A percentile compares a stretch with the other conserved stretches of the same genome.
These are phyloP conservation scores for Castanea mollissima DNA, from an alignment of 306 rosid genomes.

Conservation along the genomic window DNA sequence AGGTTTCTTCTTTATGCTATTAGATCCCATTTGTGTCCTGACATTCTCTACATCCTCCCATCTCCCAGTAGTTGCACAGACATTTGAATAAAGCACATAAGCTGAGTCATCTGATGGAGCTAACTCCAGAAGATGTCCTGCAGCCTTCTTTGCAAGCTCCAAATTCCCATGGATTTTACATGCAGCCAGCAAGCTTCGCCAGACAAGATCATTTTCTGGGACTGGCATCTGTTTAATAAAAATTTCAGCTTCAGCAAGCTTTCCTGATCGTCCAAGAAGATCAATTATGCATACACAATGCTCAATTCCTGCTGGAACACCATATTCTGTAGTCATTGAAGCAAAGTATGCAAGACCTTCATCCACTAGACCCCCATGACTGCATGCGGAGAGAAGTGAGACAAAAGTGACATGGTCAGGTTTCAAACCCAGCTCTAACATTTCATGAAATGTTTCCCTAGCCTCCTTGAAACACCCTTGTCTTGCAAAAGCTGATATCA, in stretches of 20 bases:
- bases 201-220: conserved; percentile 65
- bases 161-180: conserved; percentile 76
- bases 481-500: conserved; percentile 82
- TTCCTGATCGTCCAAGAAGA: conserved; percentile 94
- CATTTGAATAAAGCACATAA: conserved; percentile 81
- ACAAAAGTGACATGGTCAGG: conserved; percentile 93
- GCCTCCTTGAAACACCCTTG: conserved; percentile 74
- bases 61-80: conserved; percentile 69
- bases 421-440: conserved; percentile 59
- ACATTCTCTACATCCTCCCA: conserved; percentile 87
- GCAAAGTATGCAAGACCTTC: conserved; percentile 80
- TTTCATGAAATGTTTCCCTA: conserved; percentile 65
- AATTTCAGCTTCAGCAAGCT: conserved; percentile 73
- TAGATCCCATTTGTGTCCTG: conserved; percentile 64
- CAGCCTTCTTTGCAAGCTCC: conserved; percentile 75
- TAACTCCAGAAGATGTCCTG: conserved; percentile 58
- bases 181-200: conserved; percentile 87
- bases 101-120: conserved; percentile 86
- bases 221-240: conserved; percentile 64
- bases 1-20: conserved; percentile 69
- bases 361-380: conserved; percentile 85
- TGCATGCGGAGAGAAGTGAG: conserved; percentile 87
- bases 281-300: conserved; percentile 89
- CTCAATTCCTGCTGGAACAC: conserved; percentile 63
- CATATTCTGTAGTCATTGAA: conserved; percentile 58